Evolutionary conservation across 768 basidiomycete species (phyloP).

Genomic region (Kwoniella sp.): DNA sequence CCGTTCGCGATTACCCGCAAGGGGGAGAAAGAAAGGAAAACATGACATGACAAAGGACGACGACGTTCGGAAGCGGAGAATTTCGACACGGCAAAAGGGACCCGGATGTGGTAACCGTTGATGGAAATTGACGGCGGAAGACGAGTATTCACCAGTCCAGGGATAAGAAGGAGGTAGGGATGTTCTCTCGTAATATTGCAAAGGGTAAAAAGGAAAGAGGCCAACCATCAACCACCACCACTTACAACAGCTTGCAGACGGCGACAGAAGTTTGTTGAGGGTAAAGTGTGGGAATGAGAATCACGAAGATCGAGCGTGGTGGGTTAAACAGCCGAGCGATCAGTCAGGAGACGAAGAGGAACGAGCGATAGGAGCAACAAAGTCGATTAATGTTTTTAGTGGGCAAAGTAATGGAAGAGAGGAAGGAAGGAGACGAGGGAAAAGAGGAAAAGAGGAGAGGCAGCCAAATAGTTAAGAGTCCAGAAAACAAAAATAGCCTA

Average conservation of each 20-base stretch:
- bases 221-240: background rate
- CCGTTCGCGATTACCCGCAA: too few species aligned
- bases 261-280: background rate
- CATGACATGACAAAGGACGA: constrained; percentile 3
- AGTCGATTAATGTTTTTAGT: too few species aligned
- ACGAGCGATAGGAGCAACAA: background rate
- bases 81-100: constrained; percentile 23
- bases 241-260: background rate
- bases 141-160: background rate
- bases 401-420: background rate
- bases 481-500: background rate
- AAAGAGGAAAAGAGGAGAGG: background rate
- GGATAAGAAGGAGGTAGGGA: background rate
- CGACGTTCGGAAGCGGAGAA: constrained; percentile 24
- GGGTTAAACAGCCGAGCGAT: background rate
- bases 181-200: background rate
- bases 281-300: constrained; percentile 2
- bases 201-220: constrained; percentile 1
- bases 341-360: background rate
- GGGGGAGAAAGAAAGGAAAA: background rate
- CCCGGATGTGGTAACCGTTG: constrained; percentile 23
- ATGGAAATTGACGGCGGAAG: background rate
- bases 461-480: constrained; percentile 1
- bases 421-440: background rate
- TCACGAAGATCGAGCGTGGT: background rate